Percentiles rank a stretch among this genome's conserved stretches.
These are phyloP conservation scores for Tuber calosporum DNA, from an alignment of 495 filamentous ascomycete species.

Conservation along the genomic window DNA sequence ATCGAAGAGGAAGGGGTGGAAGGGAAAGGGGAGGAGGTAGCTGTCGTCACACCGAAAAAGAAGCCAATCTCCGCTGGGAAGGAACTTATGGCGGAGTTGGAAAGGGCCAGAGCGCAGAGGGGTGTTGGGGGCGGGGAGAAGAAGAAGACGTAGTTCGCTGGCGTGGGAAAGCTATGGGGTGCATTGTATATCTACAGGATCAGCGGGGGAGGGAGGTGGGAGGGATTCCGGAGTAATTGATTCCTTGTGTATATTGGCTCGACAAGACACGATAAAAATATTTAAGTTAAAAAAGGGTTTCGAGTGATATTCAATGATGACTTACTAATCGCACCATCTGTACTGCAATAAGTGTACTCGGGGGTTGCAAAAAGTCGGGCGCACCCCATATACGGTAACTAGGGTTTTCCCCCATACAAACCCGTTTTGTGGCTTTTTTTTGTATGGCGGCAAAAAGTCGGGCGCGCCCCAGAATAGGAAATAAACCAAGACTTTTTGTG, in stretches of 20 bases:
- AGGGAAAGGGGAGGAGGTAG: neutral
- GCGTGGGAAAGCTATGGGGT: neutral
- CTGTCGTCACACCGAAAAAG: neutral
- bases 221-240: neutral
- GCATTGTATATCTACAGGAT: neutral
- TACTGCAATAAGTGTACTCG: no score
- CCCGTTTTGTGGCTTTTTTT: no score
- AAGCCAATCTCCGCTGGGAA: neutral
- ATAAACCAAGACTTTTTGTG: no score
- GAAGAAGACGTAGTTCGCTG: neutral
- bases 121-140: neutral
- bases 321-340: no score
- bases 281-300: neutral
- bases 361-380: no score
- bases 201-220: neutral
- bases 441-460: no score
- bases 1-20: neutral
- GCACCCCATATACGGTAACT: no score
- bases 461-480: no score
- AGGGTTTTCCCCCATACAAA: no score
- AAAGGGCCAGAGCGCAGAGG: neutral
- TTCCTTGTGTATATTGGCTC: neutral
- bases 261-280: neutral
- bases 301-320: neutral
- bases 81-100: neutral